These are phyloP conservation scores for Russula lepida DNA, from an alignment of 768 basidiomycete genomes.

Conservation along the genomic window DNA sequence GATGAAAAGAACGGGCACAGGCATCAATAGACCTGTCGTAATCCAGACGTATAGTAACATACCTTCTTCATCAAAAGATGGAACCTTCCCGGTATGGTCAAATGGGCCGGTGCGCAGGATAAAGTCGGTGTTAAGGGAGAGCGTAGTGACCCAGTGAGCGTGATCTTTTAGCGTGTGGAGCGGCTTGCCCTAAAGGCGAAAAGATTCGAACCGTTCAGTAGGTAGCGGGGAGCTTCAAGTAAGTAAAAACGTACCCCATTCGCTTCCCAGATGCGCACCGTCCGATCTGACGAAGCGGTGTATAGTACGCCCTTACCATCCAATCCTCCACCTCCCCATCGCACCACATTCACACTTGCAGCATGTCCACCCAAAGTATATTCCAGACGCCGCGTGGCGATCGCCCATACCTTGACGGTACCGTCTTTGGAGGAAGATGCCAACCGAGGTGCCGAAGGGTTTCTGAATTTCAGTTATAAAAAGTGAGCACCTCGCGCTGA, in stretches of 20 bases:
- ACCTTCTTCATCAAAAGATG: constrained; percentile 80
- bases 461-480: constrained; percentile 40
- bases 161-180: constrained; percentile 87
- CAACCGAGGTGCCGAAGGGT: constrained; percentile 67
- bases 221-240: not conserved
- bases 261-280: constrained; percentile 92
- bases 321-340: constrained; percentile 87
- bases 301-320: constrained; percentile 67
- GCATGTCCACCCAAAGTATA: constrained; percentile 90
- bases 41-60: not conserved
- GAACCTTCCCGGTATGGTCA: constrained; percentile 76
- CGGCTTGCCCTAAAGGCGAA: constrained; percentile 59
- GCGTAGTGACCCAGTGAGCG: constrained; percentile 98
- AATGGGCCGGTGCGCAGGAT: constrained; percentile 91
- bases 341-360: constrained; percentile 88
- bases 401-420: constrained; percentile 92
- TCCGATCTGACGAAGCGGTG: constrained; percentile 91
- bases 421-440: constrained; percentile 96
- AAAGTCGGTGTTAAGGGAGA: constrained; percentile 93
- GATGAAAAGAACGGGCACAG: not conserved
- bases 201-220: not conserved
- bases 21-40: not conserved
- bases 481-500: not conserved
- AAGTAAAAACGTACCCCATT: constrained; percentile 40
- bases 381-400: constrained; percentile 57